These are phyloP conservation scores for Amoebophrya sp. DNA, from an alignment of 169 alveolate genomes.

Conservation along the genomic window DNA sequence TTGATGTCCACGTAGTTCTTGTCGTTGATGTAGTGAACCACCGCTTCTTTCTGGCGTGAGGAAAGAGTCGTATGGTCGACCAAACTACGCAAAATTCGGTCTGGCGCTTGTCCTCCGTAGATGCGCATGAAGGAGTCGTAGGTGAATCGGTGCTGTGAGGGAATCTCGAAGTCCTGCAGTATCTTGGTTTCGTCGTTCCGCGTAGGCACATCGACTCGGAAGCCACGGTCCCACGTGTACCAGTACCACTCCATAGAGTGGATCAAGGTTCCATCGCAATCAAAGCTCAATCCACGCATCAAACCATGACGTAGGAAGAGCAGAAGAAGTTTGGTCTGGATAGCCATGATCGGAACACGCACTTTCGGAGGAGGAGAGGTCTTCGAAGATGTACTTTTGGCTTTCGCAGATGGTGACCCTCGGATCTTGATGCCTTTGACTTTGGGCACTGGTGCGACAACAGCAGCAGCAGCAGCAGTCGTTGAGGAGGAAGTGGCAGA, in stretches of 20 bases:
- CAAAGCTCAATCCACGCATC: neutral
- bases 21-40: too few relatives aligned
- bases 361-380: too few relatives aligned
- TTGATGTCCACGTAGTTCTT: neutral
- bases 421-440: too few relatives aligned
- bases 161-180: neutral
- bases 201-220: neutral
- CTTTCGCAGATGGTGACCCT: too few relatives aligned
- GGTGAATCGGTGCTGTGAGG: neutral
- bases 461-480: too few relatives aligned
- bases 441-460: too few relatives aligned
- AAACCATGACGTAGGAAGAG: neutral
- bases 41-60: too few relatives aligned
- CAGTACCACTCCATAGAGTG: slow-evolving; percentile 15
- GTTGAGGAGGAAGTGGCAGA: too few relatives aligned
- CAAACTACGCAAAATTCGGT: neutral
- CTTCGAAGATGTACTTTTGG: too few relatives aligned
- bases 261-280: slow-evolving; percentile 9
- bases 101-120: neutral
- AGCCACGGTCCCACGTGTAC: neutral
- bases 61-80: too few relatives aligned
- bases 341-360: too few relatives aligned
- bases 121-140: slow-evolving; percentile 4
- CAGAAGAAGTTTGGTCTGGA: neutral
- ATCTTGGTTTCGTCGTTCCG: neutral